These are phyloP conservation scores for Saccharomycopsis phalli DNA, from an alignment of 1,139 yeast genomes.

Conservation along the genomic window DNA sequence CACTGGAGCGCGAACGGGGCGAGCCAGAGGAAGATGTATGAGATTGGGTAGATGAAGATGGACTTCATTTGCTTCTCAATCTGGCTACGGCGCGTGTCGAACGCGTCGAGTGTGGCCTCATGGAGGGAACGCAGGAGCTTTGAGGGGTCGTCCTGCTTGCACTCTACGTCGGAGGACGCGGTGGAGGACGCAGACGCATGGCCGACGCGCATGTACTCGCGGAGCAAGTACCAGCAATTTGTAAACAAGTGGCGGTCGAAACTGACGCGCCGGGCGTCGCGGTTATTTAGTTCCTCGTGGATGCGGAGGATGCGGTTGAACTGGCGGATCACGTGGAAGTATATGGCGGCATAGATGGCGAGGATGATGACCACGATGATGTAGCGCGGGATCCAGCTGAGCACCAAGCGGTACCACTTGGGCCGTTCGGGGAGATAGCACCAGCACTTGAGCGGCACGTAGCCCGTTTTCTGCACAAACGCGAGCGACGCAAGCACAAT, in stretches of 20 bases:
- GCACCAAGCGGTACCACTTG: constrained; percentile 61
- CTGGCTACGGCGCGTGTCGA: constrained; percentile 50
- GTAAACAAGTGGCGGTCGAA: constrained; percentile 14
- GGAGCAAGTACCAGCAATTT: constrained; percentile 11
- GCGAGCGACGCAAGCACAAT: constrained; percentile 65
- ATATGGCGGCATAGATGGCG: constrained; percentile 60
- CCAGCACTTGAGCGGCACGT: constrained; percentile 62
- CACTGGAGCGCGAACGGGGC: constrained; percentile 71
- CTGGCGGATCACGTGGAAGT: constrained; percentile 61
- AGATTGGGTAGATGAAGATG: constrained; percentile 76
- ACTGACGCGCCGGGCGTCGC: constrained; percentile 15
- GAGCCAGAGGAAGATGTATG: constrained; percentile 72
- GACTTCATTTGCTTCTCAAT: constrained; percentile 74
- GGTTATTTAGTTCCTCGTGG: constrained; percentile 20
- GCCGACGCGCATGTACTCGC: constrained; percentile 10
- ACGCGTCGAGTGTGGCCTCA: constrained; percentile 48
- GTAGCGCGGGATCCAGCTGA: constrained; percentile 82
- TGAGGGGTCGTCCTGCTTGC: constrained; percentile 9
- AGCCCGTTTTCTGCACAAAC: constrained; percentile 49
- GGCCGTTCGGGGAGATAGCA: constrained; percentile 73
- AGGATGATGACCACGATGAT: constrained; percentile 55
- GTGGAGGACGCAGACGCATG: constrained; percentile 9
- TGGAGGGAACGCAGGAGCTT: constrained; percentile 37
- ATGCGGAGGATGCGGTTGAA: constrained; percentile 31
- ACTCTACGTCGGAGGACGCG: constrained; percentile 1